Evolutionary conservation across 1,139 yeast species (phyloP).

Genomic region (Saccharomyces hybrid): DNA sequence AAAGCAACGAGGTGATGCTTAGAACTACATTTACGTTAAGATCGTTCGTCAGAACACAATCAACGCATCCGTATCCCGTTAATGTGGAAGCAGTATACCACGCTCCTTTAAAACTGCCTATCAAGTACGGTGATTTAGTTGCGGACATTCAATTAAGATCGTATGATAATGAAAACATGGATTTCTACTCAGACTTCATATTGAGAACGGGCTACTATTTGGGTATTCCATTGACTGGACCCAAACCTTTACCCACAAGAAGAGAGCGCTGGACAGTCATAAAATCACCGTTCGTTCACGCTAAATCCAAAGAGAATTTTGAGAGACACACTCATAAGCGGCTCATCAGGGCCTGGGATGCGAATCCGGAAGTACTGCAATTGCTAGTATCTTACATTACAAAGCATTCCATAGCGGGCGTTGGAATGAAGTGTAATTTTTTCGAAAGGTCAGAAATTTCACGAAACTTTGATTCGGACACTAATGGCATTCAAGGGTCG

Average conservation of each 20-base stretch:
- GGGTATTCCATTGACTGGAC: slow-evolving; percentile 74
- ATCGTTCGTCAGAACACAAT: slow-evolving; percentile 32
- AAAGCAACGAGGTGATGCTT: background rate
- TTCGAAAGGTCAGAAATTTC: slow-evolving; percentile 46
- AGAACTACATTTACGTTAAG: slow-evolving; percentile 13
- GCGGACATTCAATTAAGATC: slow-evolving; percentile 69
- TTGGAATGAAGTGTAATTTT: slow-evolving; percentile 71
- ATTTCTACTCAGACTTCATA: slow-evolving; percentile 77
- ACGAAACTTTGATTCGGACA: slow-evolving; percentile 35
- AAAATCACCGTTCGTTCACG: slow-evolving; percentile 88
- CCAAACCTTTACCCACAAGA: slow-evolving; percentile 58
- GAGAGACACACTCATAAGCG: slow-evolving; percentile 80
- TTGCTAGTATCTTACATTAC: slow-evolving; percentile 72
- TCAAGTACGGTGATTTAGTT: slow-evolving; percentile 62
- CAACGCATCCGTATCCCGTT: slow-evolving; percentile 58
- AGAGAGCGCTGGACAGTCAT: slow-evolving; percentile 92
- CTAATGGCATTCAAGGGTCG: background rate
- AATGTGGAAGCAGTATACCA: slow-evolving; percentile 77
- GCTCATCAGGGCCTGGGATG: slow-evolving; percentile 67
- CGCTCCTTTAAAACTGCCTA: slow-evolving; percentile 67
- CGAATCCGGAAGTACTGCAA: slow-evolving; percentile 79
- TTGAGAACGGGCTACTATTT: slow-evolving; percentile 83
- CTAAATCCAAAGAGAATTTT: slow-evolving; percentile 91
- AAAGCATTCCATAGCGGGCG: slow-evolving; percentile 73
- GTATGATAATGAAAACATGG: slow-evolving; percentile 61